phyloP scores from a whole-genome alignment of 768 basidiomycete genomes.

The Pleurotus platypus region DNA sequence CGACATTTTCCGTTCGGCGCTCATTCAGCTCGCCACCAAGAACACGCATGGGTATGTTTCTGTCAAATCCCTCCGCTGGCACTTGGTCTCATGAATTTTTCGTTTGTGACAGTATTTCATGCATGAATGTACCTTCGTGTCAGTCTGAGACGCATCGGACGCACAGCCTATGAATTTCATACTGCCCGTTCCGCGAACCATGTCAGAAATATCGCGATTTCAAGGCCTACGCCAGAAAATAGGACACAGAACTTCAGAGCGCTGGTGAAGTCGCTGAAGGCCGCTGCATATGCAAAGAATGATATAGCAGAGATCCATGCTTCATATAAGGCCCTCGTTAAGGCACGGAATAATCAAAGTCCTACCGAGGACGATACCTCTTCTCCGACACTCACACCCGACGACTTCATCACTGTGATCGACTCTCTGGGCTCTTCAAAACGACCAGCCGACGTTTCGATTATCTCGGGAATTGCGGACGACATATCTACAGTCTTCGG shows the following conservation, averaged over 20 bases:
- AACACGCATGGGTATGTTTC: background rate
- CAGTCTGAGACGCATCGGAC: conserved; percentile 33
- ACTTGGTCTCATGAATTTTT: no score
- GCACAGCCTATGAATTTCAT: conserved; percentile 18
- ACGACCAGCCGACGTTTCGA: conserved; percentile 46
- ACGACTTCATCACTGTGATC: conserved; percentile 36
- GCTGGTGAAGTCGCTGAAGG: conserved; percentile 20
- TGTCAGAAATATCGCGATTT: no score
- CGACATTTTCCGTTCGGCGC: conserved; percentile 11
- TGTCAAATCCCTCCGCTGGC: background rate
- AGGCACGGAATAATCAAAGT: conserved; percentile 18
- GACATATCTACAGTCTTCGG: conserved; percentile 48
- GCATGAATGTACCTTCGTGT: conserved; percentile 66
- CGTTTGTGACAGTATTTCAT: conserved; percentile 21
- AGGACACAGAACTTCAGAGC: conserved; percentile 5
- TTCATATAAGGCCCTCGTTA: conserved; percentile 30
- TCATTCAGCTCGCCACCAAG: background rate
- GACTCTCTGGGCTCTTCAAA: conserved; percentile 48
- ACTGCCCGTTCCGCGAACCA: conserved; percentile 10
- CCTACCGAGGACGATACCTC: conserved; percentile 16
- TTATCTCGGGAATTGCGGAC: conserved; percentile 48
- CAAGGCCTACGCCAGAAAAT: no score
- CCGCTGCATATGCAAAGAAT: background rate
- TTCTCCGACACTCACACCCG: conserved; percentile 18
- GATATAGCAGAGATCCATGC: conserved; percentile 26